These are phyloP conservation scores for Hyphopichia wangnamkhiaoensis DNA, from an alignment of 1,139 yeast species.

Conservation along the genomic window DNA sequence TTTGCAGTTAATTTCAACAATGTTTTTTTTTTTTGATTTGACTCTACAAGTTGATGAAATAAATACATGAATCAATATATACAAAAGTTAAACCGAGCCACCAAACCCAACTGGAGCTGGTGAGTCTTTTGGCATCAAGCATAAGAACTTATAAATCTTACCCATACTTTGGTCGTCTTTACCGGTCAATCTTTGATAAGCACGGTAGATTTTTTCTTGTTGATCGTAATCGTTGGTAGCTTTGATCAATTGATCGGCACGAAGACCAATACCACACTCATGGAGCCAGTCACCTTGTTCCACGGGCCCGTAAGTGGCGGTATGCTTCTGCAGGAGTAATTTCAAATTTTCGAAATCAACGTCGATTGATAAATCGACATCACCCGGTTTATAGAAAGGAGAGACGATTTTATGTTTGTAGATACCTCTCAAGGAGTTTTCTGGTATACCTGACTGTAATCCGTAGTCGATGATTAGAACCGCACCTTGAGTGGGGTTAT, in stretches of 20 bases:
- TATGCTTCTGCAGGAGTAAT: conserved; percentile 18
- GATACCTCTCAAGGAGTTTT: conserved; percentile 72
- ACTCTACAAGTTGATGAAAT: too few relatives aligned
- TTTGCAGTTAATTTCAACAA: conserved; percentile 9
- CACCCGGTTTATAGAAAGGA: conserved; percentile 77
- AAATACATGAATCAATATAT: too few relatives aligned
- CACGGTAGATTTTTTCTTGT: conserved; percentile 51
- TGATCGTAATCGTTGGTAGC: conserved; percentile 29
- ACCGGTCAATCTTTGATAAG: conserved; percentile 67
- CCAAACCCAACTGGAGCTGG: conserved; percentile 39
- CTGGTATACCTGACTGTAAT: conserved; percentile 50
- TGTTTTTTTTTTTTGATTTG: neutral
- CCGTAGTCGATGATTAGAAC: conserved; percentile 83
- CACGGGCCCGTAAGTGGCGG: conserved; percentile 54
- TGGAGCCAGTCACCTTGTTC: conserved; percentile 84
- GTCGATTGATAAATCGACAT: conserved; percentile 79
- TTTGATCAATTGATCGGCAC: conserved; percentile 57
- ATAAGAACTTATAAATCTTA: conserved; percentile 70
- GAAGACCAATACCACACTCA: conserved; percentile 71
- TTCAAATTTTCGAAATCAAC: conserved; percentile 72
- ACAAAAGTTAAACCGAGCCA: conserved; percentile 7
- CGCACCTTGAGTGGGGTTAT: conserved; percentile 53
- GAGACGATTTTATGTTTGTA: conserved; percentile 71
- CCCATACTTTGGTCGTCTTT: conserved; percentile 73
- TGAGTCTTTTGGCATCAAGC: conserved; percentile 54